Evolutionary conservation across 1,284 basidiomycete genomes (phyloP).

Genomic region (Puccinia sorghi): DNA sequence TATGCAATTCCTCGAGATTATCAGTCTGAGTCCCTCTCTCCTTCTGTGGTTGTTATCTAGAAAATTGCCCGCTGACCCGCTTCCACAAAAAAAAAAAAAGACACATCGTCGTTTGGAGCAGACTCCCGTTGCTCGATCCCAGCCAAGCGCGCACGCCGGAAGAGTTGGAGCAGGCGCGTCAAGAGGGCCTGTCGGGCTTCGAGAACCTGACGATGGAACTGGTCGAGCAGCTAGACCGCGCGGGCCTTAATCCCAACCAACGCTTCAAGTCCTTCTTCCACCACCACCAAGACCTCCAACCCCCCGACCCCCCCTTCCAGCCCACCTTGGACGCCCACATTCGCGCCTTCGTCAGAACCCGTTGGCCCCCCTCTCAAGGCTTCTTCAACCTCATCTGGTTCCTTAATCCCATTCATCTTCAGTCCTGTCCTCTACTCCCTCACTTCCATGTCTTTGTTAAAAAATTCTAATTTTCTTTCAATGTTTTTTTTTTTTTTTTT

Average conservation of each 20-base stretch:
- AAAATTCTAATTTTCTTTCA: slow-evolving; percentile 10
- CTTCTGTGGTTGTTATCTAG: too few relatives aligned
- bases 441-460: slow-evolving; percentile 48
- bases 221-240: not conserved
- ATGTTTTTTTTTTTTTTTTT: too few relatives aligned
- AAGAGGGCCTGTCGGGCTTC: slow-evolving; percentile 31
- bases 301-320: not conserved
- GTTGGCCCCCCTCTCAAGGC: slow-evolving; percentile 2
- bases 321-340: slow-evolving; percentile 19
- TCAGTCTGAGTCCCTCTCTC: slow-evolving; percentile 17
- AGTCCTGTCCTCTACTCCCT: slow-evolving; percentile 46
- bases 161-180: not conserved
- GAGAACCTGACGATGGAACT: slow-evolving; percentile 14
- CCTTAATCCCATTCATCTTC: slow-evolving; percentile 42
- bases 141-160: slow-evolving; percentile 5
- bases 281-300: not conserved
- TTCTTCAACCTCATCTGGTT: slow-evolving; percentile 39
- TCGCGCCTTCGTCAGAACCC: slow-evolving; percentile 6
- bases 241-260: not conserved
- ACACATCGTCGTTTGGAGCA: slow-evolving; percentile 38
- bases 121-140: slow-evolving; percentile 30
- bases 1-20: slow-evolving; percentile 33
- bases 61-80: too few relatives aligned
- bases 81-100: slow-evolving; percentile 6
- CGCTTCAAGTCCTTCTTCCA: slow-evolving; percentile 1